Conservation (phyloP, 2,329 filamentous ascomycete species). For the Scopulariopsis brevicaulis region DNA sequence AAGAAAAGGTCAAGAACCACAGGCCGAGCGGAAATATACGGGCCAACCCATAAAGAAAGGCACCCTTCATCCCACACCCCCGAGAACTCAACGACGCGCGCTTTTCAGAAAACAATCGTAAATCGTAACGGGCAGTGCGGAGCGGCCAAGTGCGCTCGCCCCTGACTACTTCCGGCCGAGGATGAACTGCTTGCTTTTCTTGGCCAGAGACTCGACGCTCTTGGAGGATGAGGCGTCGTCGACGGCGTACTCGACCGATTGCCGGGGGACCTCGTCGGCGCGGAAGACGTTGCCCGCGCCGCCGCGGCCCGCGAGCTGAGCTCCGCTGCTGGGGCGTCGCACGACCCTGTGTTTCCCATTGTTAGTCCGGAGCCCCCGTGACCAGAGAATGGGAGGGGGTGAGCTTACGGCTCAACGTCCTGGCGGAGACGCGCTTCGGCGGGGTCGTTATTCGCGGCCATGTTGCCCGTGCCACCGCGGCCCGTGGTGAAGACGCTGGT, state of each 20-base stretch:
- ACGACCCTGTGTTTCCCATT: conserved; percentile 26
- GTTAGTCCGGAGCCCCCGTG: conserved; percentile 13
- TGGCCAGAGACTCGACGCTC: conserved; percentile 16
- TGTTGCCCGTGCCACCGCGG: conserved; percentile 80
- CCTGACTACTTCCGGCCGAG: conserved; percentile 32
- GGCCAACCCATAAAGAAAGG: not conserved
- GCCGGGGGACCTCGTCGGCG: conserved; percentile 20
- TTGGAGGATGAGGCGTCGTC: conserved; percentile 16
- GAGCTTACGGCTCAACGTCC: conserved; percentile 64
- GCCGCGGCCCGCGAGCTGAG: conserved; percentile 59
- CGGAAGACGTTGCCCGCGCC: conserved; percentile 62
- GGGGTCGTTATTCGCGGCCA: conserved; percentile 63
- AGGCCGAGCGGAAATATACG: not conserved
- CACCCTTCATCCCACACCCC: not conserved
- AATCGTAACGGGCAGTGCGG: not conserved
- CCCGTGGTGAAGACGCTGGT: conserved; percentile 78
- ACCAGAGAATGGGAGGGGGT: conserved; percentile 10
- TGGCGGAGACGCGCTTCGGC: conserved; percentile 67
- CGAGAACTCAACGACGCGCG: not conserved
- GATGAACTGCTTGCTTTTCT: conserved; percentile 36
- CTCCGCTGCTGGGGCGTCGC: conserved; percentile 44
- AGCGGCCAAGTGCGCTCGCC: not conserved
- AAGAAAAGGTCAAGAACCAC: not conserved
- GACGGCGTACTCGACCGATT: conserved; percentile 20
- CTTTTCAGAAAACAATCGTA: not conserved